phyloP scores from a whole-genome alignment of 225 moss, liverwort and hornwort species.

The Asterella californica region DNA sequence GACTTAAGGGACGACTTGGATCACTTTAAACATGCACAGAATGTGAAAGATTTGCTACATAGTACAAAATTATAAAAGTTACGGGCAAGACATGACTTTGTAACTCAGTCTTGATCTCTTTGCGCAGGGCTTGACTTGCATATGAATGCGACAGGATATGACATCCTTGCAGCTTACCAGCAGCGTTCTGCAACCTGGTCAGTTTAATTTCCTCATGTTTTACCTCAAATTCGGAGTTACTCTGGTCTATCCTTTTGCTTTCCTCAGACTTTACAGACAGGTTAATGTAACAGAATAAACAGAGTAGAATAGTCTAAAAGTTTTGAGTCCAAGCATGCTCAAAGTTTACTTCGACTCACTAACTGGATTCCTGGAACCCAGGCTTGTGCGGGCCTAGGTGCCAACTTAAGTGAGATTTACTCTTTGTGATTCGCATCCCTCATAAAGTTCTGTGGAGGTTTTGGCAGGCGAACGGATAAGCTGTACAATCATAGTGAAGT shows the following conservation, averaged over 20 bases:
- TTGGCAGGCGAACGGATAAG: constrained; percentile 33
- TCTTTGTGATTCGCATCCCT: not conserved
- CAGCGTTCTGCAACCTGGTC: constrained; percentile 26
- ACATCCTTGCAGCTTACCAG: constrained; percentile 31
- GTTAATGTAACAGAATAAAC: not conserved
- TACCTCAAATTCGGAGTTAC: not conserved
- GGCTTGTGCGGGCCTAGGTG: too few species aligned
- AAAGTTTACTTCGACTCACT: too few species aligned
- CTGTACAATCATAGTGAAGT: constrained; percentile 30
- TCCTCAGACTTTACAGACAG: not conserved
- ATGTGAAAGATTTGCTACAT: not conserved
- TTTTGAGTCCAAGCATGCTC: not conserved
- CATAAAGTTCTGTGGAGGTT: not conserved
- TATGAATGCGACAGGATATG: constrained; percentile 32
- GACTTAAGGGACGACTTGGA: too few species aligned
- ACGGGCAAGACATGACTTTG: not conserved
- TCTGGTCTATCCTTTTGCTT: not conserved
- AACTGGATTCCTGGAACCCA: not conserved
- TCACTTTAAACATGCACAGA: not conserved
- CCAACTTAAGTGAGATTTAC: not conserved
- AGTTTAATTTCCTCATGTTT: constrained; percentile 11
- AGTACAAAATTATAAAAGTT: not conserved
- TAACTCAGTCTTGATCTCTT: not conserved
- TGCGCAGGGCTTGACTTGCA: constrained; percentile 34
- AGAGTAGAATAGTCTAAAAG: not conserved